Percentiles rank a stretch among this genome's conserved stretches.
These are phyloP conservation scores for Oryza nivara DNA, from an alignment of 176 grass and related monocot species.

Conservation along the genomic window DNA sequence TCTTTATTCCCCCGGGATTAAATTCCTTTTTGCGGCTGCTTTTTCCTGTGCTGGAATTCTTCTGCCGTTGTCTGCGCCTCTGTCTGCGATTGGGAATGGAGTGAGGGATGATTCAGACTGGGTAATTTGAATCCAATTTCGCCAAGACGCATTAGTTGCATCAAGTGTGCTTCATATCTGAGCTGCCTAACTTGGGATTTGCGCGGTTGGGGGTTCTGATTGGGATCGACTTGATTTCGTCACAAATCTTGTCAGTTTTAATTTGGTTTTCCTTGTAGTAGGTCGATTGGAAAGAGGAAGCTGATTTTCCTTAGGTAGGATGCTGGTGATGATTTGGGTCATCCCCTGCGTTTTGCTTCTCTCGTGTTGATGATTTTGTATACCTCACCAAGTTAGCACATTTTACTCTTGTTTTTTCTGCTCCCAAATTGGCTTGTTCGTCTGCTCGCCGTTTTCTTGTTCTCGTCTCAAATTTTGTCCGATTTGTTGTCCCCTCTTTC, in stretches of 20 bases:
- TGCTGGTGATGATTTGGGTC: conserved; percentile 12
- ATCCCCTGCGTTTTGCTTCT: conserved; percentile 15
- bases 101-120: conserved; percentile 9
- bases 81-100: conserved; percentile 1
- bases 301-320: neutral
- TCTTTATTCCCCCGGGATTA: neutral
- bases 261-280: neutral
- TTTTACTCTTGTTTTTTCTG: neutral
- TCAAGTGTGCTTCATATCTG: conserved; percentile 22
- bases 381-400: conserved; percentile 27
- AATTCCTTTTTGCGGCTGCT: conserved; percentile 13
- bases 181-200: conserved; percentile 28
- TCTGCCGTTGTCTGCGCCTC: neutral
- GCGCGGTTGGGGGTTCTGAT: conserved; percentile 23
- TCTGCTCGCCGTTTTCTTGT: conserved; percentile 8
- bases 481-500: neutral
- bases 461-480: conserved; percentile 2
- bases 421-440: conserved; percentile 9
- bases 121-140: neutral
- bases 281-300: conserved; percentile 3
- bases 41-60: conserved; percentile 20
- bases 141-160: conserved; percentile 25
- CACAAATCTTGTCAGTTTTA: neutral
- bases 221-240: conserved; percentile 8
- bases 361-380: neutral